A percentile compares a stretch with the other conserved stretches of the same genome.
Evolutionary conservation across 768 basidiomycete species (phyloP).

Genomic region (Asterophora lycoperdoides): DNA sequence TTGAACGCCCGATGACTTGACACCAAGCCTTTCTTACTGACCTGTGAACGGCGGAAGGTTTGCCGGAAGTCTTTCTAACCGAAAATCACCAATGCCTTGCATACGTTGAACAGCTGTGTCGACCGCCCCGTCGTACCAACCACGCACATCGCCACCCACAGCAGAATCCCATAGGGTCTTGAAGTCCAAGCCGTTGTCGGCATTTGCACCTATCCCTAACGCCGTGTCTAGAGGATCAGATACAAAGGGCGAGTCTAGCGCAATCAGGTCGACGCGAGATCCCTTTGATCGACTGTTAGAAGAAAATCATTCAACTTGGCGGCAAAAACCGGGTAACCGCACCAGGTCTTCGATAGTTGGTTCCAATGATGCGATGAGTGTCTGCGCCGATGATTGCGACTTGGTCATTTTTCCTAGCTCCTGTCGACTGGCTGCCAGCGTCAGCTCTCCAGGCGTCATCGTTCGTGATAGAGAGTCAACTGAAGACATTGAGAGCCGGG

Average conservation of each 20-base stretch:
- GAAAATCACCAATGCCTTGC: constrained; percentile 38
- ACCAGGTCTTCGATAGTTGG: constrained; percentile 19
- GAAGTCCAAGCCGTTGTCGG: constrained; percentile 38
- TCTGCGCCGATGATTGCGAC: constrained; percentile 5
- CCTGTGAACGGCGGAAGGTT: constrained; percentile 62
- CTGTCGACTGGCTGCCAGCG: constrained; percentile 33
- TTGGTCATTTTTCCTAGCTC: constrained; percentile 26
- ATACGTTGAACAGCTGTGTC: constrained; percentile 52
- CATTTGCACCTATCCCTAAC: background rate
- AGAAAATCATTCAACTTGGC: background rate
- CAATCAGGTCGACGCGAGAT: constrained; percentile 56
- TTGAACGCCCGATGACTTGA: constrained; percentile 2
- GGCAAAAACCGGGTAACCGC: background rate
- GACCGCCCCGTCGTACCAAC: constrained; percentile 63
- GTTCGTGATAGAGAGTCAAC: constrained; percentile 21
- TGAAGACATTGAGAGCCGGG: constrained; percentile 26
- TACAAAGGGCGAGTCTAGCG: constrained; percentile 69
- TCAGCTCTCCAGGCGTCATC: constrained; percentile 42
- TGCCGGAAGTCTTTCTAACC: constrained; percentile 48
- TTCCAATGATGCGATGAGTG: background rate
- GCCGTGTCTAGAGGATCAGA: constrained; percentile 34
- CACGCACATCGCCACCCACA: constrained; percentile 44
- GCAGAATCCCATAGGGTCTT: constrained; percentile 53
- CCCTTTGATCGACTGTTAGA: constrained; percentile 19
- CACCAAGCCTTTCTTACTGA: constrained; percentile 28